Conservation (phyloP, 208 protist genomes). For the Sergeia podlipaevii region DNA sequence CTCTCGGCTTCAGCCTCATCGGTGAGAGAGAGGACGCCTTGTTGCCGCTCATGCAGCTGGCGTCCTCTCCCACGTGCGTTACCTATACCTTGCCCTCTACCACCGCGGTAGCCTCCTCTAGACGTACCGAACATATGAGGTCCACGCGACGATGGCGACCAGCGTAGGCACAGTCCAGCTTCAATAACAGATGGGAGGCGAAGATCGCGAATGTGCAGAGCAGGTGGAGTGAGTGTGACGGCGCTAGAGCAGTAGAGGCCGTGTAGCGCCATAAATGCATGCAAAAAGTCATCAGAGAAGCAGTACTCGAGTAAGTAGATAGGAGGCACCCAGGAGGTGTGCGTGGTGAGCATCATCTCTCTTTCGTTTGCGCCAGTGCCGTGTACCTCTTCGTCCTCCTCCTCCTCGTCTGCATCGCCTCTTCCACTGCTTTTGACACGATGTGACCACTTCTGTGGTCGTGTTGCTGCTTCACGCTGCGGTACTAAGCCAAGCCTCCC, state of each 20-base stretch:
- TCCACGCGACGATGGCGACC: not conserved
- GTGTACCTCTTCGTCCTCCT: not conserved
- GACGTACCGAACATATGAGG: not conserved
- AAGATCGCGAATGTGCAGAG: conserved; percentile 31
- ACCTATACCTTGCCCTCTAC: too few relatives aligned
- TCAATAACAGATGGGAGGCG: conserved; percentile 32
- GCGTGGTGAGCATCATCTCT: conserved; percentile 23
- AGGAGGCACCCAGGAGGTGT: conserved; percentile 41
- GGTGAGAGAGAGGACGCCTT: too few relatives aligned
- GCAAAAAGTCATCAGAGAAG: conserved; percentile 32
- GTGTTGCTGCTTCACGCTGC: conserved; percentile 28
- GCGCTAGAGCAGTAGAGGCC: conserved; percentile 24
- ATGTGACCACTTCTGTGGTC: conserved; percentile 4
- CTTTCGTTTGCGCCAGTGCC: not conserved
- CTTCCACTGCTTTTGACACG: not conserved
- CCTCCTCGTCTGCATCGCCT: conserved; percentile 17
- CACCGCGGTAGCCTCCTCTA: too few relatives aligned
- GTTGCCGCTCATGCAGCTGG: too few relatives aligned
- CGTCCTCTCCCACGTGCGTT: too few relatives aligned
- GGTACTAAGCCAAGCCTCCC: conserved; percentile 42
- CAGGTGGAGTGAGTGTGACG: conserved; percentile 28
- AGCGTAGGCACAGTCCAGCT: conserved; percentile 11
- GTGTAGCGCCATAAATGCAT: conserved; percentile 34
- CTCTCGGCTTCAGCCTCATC: too few relatives aligned
- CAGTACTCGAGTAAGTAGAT: conserved; percentile 37